Percentiles rank a stretch among this genome's conserved stretches.
Evolutionary conservation across 495 filamentous ascomycete species (phyloP).

Genomic region (Xylaria acuta): DNA sequence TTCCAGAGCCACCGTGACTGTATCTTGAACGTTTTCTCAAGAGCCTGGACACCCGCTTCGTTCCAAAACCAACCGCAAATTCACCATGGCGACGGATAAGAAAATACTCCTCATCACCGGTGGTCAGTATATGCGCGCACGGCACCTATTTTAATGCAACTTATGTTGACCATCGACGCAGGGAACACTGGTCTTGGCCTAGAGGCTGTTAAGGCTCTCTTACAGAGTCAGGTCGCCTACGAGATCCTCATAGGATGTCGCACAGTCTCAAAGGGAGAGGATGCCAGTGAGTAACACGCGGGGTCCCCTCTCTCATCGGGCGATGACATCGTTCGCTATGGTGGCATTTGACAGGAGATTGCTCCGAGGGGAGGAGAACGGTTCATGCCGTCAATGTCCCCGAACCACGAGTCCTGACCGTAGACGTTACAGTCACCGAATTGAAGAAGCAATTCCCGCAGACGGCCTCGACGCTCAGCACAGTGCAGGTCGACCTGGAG

Average conservation of each 20-base stretch:
- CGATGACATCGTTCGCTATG: not conserved
- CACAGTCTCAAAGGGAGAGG: slow-evolving; percentile 50
- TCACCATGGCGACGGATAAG: slow-evolving; percentile 38
- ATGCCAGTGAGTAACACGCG: slow-evolving; percentile 39
- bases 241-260: slow-evolving; percentile 57
- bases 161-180: slow-evolving; percentile 27
- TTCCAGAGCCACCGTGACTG: not conserved
- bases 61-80: not conserved
- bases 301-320: not conserved
- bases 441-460: slow-evolving; percentile 46
- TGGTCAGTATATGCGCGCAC: slow-evolving; percentile 30
- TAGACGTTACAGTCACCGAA: slow-evolving; percentile 22
- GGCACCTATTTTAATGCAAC: too few species aligned
- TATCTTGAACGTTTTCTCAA: not conserved
- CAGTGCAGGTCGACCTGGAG: slow-evolving; percentile 57
- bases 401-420: not conserved
- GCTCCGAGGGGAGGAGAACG: too few species aligned
- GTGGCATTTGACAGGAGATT: too few species aligned
- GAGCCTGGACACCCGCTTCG: too few species aligned
- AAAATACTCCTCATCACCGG: slow-evolving; percentile 40
- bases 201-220: slow-evolving; percentile 55
- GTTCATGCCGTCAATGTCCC: not conserved
- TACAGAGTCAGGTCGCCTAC: slow-evolving; percentile 48
- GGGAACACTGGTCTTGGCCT: slow-evolving; percentile 59
- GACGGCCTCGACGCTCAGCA: slow-evolving; percentile 42